Evolutionary conservation across 208 protist species (phyloP), one percentile per base, ranked within the genome.

Genomic region (Trypanosoma platydactyli): DNA sequence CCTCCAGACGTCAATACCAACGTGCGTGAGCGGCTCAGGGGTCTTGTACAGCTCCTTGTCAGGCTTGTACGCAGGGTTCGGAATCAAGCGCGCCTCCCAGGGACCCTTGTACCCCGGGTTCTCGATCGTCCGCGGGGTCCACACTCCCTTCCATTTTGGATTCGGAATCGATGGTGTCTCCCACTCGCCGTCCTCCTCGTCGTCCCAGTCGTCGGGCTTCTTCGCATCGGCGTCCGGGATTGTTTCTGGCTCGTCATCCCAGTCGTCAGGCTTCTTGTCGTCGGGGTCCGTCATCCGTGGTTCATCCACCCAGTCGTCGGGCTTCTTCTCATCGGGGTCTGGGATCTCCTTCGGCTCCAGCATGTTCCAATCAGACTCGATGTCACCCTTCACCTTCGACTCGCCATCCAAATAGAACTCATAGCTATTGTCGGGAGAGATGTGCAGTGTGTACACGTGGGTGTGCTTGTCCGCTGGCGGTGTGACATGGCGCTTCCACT

Each of bases 1-100:
- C 77, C 98, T 93, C 97, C 96, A 98, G 18, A 98, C 68, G 52
- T 99, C 97, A 51, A 99, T 88, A 53, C 92, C 97, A 41, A 98
- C 79, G 64, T 80, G 73, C 68, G 77, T 68, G 59, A 97, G 76
- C 46, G 91, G 83, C 22, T 76, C 60, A 12, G 71, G 67, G 33
- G 65, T 62, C 64, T 71, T 63, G 77, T 95, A 95, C n/a, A 98
- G 79, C 42, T 84, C 61, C 5, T 69, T 41, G 67, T 97, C 89
- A 13, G 56, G 57, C 58, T 75, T 71, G 81, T 92, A 99, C 7
- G 84, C 83, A 24, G 96, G 95, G 80, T 99, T 99, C 27, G 62
- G 61, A 61, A 99, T 95, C 71, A 83, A 53, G 64, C 82, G 80
- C 60, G 93, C 76, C 35, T 57, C 68, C 96, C 97, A 99, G 57